A percentile compares a stretch with the other conserved stretches of the same genome.
Evolutionary conservation across 306 rosid species (phyloP).

Genomic region (Corylus heterophylla): DNA sequence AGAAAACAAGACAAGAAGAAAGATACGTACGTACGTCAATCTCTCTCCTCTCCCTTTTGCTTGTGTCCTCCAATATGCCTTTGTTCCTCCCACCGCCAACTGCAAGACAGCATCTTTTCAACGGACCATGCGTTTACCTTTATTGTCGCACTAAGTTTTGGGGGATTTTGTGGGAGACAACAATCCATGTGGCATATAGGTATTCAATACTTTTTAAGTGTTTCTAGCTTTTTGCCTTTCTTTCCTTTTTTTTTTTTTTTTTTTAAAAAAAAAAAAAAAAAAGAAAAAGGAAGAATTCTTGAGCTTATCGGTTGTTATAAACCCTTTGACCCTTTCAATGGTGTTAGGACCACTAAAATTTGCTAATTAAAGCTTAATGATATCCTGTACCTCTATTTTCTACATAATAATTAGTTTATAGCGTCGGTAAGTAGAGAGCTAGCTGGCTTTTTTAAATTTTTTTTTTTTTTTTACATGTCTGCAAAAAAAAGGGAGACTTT

Average conservation of each 20-base stretch:
- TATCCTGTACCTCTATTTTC: not conserved
- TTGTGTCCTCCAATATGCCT: not conserved
- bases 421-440: too few relatives aligned
- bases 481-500: too few relatives aligned
- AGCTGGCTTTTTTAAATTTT: too few relatives aligned
- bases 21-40: not conserved
- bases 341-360: conserved; percentile 7
- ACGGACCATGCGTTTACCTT: conserved; percentile 41
- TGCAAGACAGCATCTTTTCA: conserved; percentile 22
- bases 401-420: too few relatives aligned
- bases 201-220: not conserved
- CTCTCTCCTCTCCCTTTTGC: conserved; percentile 14
- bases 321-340: conserved; percentile 39
- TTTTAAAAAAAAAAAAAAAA: too few relatives aligned
- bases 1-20: not conserved
- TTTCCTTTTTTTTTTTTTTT: conserved; percentile 19
- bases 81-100: conserved; percentile 25
- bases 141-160: conserved; percentile 45
- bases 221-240: conserved; percentile 18
- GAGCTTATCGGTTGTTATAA: not conserved
- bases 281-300: not conserved
- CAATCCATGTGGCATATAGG: conserved; percentile 16
- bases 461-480: too few relatives aligned
- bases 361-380: conserved; percentile 17
- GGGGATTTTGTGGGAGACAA: conserved; percentile 34